Conservation (phyloP, 306 rosid genomes). For the Rubus parviflorus region DNA sequence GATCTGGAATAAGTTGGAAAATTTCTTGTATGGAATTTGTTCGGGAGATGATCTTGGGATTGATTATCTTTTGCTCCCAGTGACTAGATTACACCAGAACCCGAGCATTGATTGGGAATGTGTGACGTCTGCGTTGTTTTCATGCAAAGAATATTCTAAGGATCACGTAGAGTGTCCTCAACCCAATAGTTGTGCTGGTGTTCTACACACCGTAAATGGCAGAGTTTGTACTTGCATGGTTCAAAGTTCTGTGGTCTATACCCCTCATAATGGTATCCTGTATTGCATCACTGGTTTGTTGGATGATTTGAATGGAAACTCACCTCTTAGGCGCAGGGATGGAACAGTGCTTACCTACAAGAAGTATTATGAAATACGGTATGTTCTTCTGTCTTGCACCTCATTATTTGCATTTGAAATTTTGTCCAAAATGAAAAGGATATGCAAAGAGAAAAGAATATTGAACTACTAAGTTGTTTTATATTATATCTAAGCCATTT, state of each 20-base stretch:
- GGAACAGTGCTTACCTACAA: slow-evolving; percentile 54
- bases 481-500: background rate
- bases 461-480: background rate
- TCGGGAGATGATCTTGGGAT: slow-evolving; percentile 42
- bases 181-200: slow-evolving; percentile 10
- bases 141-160: slow-evolving; percentile 21
- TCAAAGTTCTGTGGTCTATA: slow-evolving; percentile 51
- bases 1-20: slow-evolving; percentile 26
- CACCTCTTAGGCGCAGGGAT: slow-evolving; percentile 34
- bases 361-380: slow-evolving; percentile 46
- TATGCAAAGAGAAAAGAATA: background rate
- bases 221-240: slow-evolving; percentile 55
- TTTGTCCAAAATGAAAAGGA: background rate
- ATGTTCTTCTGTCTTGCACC: slow-evolving; percentile 19
- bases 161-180: slow-evolving; percentile 20
- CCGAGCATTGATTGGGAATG: slow-evolving; percentile 52
- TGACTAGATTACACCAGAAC: slow-evolving; percentile 15
- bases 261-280: slow-evolving; percentile 57
- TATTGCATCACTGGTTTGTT: slow-evolving; percentile 49
- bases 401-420: background rate
- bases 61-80: slow-evolving; percentile 74
- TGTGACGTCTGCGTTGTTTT: slow-evolving; percentile 40
- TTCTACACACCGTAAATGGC: slow-evolving; percentile 42
- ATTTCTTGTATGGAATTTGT: slow-evolving; percentile 14
- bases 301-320: slow-evolving; percentile 52